Evolutionary conservation across 306 rosid genomes (phyloP), one percentile per base, ranked within the genome.

Genomic region (Glycine latifolia): DNA sequence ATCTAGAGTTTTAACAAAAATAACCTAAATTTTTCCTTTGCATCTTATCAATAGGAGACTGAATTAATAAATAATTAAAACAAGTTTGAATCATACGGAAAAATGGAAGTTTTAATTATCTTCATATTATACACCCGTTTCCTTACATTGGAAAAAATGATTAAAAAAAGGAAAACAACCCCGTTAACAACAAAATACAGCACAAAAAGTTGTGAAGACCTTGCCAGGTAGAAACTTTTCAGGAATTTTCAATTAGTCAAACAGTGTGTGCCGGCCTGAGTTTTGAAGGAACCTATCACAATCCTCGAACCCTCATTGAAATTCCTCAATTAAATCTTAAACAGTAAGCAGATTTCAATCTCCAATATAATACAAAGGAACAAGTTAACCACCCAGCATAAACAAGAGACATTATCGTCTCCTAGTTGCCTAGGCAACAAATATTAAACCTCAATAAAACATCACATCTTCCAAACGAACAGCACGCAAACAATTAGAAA

Each of bases 391-490:
- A 80, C 86, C 79, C 87, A 82, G 76, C 83, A 79, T 86, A 85
- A 88, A 81, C 65, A 89, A 88, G 86, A 81, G 88, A 63, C 92
- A 80, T 59, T 16, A 80, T 68, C 79, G 73, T 88, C 79, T 70
- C 80, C 71, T 78, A 90, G 88, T 87, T 76, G 85, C 83, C 84
- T 69, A 80, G 41, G 78, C 12, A 70, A 48, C 20, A 63, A n/a
- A 13, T 59, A 78, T 79, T 46, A 85, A 77, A 73, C 87, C n/a
- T 77, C 35, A 83, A 92, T 79, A 83, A 89, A 89, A 90, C 96
- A 89, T 82, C 91, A 88, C 85, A 87, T 87, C 89, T 58, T 89
- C 96, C 96, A 94, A 94, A 86, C 72, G 15, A 89, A 84, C 96
- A 91, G 92, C 94, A 86, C 94, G 79, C 85, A 58, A 71, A 79